Base-by-base conservation (phyloP, 148 eudicot species). In the Hydrangea macrophylla region DNA sequence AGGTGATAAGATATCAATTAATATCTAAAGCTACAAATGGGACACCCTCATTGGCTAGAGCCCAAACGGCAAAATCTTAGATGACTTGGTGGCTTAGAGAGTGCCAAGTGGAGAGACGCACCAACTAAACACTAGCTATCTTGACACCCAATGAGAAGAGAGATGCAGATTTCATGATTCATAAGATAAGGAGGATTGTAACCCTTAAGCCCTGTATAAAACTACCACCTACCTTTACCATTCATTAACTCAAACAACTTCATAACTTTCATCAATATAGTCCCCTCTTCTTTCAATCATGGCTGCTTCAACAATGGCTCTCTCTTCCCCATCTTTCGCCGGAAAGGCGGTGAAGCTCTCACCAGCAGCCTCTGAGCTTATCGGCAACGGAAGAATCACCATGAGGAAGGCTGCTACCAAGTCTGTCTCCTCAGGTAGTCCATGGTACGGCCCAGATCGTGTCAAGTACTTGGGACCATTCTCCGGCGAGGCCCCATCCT, bases 401-500 rank as follows among this genome's bases (percentile, higher is more conserved):
- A 73, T 73, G 78, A 75, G 73, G 74, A 79, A 79, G 39, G n/a
- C 76, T n/a, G n/a, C n/a, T 17, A 20, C 44, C 51, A 72, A 67
- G 76, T 7, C 55, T 2, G 68, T 55, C 26, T 37, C 71, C 26
- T 76, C 83, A 9, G 58, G 70, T 60, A 80, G 83, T 77, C 83
- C 83, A 13, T 80, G 80, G 80, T 77, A 77, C 53, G 80, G 80
- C 32, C 80, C 80, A 0, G 80, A 77, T 76, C 76, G 80, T 0
- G 80, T 77, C 63, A 77, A 77, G 69, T 77, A 77, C 80, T 48
- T 77, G 55, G 80, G 80, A 58, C 83, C 83, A 61, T 76, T 80
- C 80, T 80, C 83, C 56, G 83, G 83, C 12, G 83, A 80, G 65
- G 26, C 83, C 65, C 83, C 83, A 13, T 76, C 80, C 17, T 80